Evolutionary conservation across 1,284 basidiomycete genomes (phyloP).

Genomic region (Boletellus deceptivus): DNA sequence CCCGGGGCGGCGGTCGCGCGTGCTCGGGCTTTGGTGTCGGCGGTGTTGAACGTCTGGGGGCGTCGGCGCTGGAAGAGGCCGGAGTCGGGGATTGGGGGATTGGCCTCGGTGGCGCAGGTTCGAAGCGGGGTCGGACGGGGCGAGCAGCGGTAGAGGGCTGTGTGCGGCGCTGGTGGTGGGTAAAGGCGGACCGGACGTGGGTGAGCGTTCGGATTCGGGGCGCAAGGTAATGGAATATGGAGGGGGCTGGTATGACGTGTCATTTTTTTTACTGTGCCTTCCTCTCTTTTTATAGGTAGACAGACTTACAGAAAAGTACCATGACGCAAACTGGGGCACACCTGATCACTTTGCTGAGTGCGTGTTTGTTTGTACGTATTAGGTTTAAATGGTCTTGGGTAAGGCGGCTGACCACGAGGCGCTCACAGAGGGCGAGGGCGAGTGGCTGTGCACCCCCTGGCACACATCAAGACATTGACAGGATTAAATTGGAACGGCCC

Average conservation of each 20-base stretch:
- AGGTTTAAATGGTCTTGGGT: slow-evolving; percentile 17
- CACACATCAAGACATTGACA: too few relatives aligned
- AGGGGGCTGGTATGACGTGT: slow-evolving; percentile 2
- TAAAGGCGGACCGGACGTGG: slow-evolving; percentile 3
- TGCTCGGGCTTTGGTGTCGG: too few relatives aligned
- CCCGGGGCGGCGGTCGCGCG: too few relatives aligned
- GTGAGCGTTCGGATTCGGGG: neutral
- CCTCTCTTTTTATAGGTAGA: neutral
- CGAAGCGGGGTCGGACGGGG: slow-evolving; percentile 12
- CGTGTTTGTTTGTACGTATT: slow-evolving; percentile 30
- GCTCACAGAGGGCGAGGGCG: too few relatives aligned
- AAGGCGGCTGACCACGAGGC: too few relatives aligned
- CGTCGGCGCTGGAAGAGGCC: too few relatives aligned
- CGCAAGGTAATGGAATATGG: neutral
- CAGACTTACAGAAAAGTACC: slow-evolving; percentile 11
- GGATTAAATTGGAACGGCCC: too few relatives aligned
- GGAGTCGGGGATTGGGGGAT: neutral
- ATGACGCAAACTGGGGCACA: neutral
- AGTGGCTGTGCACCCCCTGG: too few relatives aligned
- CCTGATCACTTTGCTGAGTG: neutral
- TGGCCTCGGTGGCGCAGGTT: neutral
- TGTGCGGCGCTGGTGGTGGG: neutral
- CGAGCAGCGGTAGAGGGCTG: neutral
- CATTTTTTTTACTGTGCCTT: neutral
- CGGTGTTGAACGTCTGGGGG: too few relatives aligned